A percentile compares a stretch with the other conserved stretches of the same genome.
phyloP scores from a whole-genome alignment of 345 rosid species.

The Populus simonii region DNA sequence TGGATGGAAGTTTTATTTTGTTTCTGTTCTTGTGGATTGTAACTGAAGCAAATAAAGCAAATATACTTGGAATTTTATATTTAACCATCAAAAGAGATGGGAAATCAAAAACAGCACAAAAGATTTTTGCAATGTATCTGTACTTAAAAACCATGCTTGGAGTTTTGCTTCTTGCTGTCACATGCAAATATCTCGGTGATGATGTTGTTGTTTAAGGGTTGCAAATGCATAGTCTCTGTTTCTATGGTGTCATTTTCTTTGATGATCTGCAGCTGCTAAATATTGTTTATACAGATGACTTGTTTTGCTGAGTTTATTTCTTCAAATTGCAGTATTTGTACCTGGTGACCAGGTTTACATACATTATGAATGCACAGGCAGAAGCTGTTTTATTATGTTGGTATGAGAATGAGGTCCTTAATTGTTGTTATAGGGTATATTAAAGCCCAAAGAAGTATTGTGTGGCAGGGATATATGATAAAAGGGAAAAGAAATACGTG shows the following conservation, averaged over 20 bases:
- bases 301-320: neutral
- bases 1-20: slow-evolving; percentile 2
- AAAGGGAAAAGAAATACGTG: neutral
- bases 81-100: neutral
- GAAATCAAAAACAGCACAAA: neutral
- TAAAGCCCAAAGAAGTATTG: neutral
- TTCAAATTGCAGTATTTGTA: neutral
- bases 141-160: neutral
- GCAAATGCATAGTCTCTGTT: neutral
- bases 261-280: neutral
- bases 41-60: slow-evolving; percentile 4
- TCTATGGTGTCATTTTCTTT: neutral
- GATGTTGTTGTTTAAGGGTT: neutral
- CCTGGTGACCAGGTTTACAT: neutral
- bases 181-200: neutral
- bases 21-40: neutral
- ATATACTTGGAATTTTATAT: neutral
- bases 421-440: no score
- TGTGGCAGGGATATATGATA: neutral
- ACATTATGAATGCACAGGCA: neutral
- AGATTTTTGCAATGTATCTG: slow-evolving; percentile 5
- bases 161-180: neutral
- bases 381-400: neutral
- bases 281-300: neutral
- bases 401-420: no score